These are phyloP conservation scores for Wickerhamiella spandovensis DNA, from an alignment of 805 yeast genomes.

Conservation along the genomic window DNA sequence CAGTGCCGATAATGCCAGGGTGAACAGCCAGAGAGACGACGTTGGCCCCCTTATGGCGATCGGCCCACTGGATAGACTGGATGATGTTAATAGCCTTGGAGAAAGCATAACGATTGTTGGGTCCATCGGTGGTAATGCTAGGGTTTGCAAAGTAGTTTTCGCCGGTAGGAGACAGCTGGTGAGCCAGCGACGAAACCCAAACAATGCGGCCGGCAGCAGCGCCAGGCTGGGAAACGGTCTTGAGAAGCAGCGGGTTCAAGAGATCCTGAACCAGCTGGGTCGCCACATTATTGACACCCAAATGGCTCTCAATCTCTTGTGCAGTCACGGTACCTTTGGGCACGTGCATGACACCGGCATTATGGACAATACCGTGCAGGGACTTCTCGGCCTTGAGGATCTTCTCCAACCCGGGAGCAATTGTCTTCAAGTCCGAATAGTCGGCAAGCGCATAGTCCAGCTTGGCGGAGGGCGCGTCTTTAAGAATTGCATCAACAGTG, in stretches of 20 bases:
- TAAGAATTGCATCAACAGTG: constrained; percentile 21
- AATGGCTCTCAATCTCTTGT: constrained; percentile 35
- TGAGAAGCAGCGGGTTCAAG: constrained; percentile 25
- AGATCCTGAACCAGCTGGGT: constrained; percentile 32
- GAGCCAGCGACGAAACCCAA: constrained; percentile 34
- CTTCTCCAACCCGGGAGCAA: constrained; percentile 15
- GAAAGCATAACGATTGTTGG: constrained; percentile 26
- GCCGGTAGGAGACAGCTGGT: constrained; percentile 20
- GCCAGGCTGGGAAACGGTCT: constrained; percentile 21
- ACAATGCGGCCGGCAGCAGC: constrained; percentile 28
- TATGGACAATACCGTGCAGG: constrained; percentile 18
- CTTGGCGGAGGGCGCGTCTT: constrained; percentile 16
- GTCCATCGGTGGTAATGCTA: constrained; percentile 12
- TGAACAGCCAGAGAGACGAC: constrained; percentile 28
- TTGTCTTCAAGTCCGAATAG: constrained; percentile 15
- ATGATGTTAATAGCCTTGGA: constrained; percentile 32
- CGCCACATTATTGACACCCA: constrained; percentile 36
- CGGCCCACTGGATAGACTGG: constrained; percentile 28
- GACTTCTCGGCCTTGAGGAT: constrained; percentile 4
- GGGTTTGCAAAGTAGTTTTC: constrained; percentile 28
- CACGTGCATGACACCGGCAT: constrained; percentile 19
- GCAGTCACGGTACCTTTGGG: constrained; percentile 26
- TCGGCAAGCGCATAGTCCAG: constrained; percentile 15
- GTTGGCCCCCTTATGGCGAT: constrained; percentile 22
- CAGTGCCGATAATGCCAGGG: constrained; percentile 31